Base-by-base conservation (phyloP, 495 filamentous ascomycete genomes). In the Sphaerosporella brunnea region DNA sequence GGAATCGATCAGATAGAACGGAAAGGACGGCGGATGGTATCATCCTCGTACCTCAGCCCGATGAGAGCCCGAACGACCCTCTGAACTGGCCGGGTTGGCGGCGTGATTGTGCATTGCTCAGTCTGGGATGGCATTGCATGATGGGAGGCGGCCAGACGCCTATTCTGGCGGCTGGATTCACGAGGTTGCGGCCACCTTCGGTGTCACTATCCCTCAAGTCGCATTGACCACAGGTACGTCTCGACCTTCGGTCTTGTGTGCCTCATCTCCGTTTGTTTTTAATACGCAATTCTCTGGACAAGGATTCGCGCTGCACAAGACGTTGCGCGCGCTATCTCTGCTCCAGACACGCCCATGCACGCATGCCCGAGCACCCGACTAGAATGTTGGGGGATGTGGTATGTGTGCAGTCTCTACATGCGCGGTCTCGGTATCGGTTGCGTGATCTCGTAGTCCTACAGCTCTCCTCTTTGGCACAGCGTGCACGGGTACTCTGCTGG, bases 71-170 rank as follows among this genome's bases (percentile, higher is more conserved):
- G 21, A 93, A 97, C 51, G 90, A 97, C 55, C 90, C 90, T 0
- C 63, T 97, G 36, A 97, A 97, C 55, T 97, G 90, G 90, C 75
- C 83, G 1, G 63, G 69, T 1, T 84, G 82, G 80, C 73, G 84
- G 25, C 68, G 90, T 63, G 84, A 95, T 66, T 58, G 73, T 24
- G 84, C 90, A 0, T 63, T 97, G 52, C 50, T 93, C 4, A 90
- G 80, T 0, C 66, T 97, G 9, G 87, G 90, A 0, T 79, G 93
- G 54, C 93, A 92, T 62, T 93, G 82, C 58, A 76, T 94, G 71
- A 68, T 95, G 47, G 88, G 88, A 46, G 88, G 90, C 15, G 88
- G 88, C 26, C 93, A 93, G 71, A 93, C 88, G 0, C 80, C 88
- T 0, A 69, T 94, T 24, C 68, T 97, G 4, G 88, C 90, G 0